Evolutionary conservation across 2,329 filamentous ascomycete genomes (phyloP), one percentile per base, ranked within the genome.

Genomic region (Harringtonia aguacate): DNA sequence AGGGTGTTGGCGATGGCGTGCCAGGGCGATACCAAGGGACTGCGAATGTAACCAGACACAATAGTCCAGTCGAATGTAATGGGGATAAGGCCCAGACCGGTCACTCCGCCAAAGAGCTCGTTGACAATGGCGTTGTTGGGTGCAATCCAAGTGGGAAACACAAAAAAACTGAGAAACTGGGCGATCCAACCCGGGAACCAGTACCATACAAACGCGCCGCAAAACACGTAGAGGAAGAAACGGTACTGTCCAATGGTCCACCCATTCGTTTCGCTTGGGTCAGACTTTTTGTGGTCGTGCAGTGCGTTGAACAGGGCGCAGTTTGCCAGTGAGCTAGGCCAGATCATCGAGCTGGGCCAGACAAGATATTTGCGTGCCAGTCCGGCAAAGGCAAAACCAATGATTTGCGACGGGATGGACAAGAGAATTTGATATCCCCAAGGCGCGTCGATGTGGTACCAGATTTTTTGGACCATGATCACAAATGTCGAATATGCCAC

Each of bases 1-100:
- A 80, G 65, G 18, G 72, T 75, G 57, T 84, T 84, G 44, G 76
- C 65, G 36, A 79, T 80, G 24, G 73, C 74, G 59, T 77, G 73
- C 54, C 71, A 72, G 4, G 72, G 71, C 8, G 40, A 22, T 13
- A 48, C 31, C 8, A 50, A 39, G 27, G 48, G 48, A 33, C 41
- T 36, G 20, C 13, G 14, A 27, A 40, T 41, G 44, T 61, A 38
- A n/a, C 27, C 34, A 3, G 12, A 21, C 4, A 46, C 15, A 5
- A 42, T 14, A 20, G 27, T 61, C 62, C 66, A 69, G 52, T 69
- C 66, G 44, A 64, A 64, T 0, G 66, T 68, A 12, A 45, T 31
- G 3, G 62, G 56, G 48, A 55, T 50, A 1, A 64, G 39, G 4
- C 58, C 60, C 4, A 64, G 30, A 5, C 62, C 62, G 27, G 55